Evolutionary conservation across 352 stramenopile genomes (phyloP), one percentile per base, ranked within the genome.

Genomic region (Phytopythium chamaehyphon): DNA sequence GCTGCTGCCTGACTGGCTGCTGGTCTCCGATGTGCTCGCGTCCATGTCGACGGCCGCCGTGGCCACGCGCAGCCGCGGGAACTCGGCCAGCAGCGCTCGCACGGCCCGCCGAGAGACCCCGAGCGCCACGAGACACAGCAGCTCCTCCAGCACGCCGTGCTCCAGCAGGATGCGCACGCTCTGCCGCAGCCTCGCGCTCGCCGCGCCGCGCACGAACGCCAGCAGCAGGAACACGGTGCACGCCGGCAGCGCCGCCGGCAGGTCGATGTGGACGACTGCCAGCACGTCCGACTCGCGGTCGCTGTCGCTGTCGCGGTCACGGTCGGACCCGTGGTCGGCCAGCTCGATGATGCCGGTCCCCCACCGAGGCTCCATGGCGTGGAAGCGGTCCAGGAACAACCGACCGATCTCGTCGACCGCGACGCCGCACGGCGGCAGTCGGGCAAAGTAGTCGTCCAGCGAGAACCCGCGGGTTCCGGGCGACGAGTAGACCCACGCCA

Each of bases 211-310:
- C 0, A 26, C 40, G 38, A 64, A 59, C 37, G 54, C 46, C 12
- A 64, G 42, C 48, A 64, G 42, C 51, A 64, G 26, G 15, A 51
- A 42, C 12, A 54, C 40, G 40, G 26, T 47, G 40, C 40, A 47
- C 21, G 40, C 40, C 19, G 40, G 40, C 11, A 47, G 22, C 15
- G 40, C 40, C 8, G 21, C 21, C 22, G 40, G 40, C 40, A 47
- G 22, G 23, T 47, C 40, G 5, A 47, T 47, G 2, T 26, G 40
- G 40, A 47, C 12, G 22, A 33, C 28, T 33, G 40, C 21, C 1
- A 36, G 14, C 8, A 8, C 40, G 40, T n/a, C 31, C 9, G 40
- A 19, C 12, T 5, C 22, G 22, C 4, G 12, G 21, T 8, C 22
- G 21, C n/a, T n/a, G n/a, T n/a, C n/a, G n/a, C n/a, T n/a, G n/a